phyloP scores from a whole-genome alignment of 1,284 basidiomycete genomes.

The Ceratobasidium sp. region DNA sequence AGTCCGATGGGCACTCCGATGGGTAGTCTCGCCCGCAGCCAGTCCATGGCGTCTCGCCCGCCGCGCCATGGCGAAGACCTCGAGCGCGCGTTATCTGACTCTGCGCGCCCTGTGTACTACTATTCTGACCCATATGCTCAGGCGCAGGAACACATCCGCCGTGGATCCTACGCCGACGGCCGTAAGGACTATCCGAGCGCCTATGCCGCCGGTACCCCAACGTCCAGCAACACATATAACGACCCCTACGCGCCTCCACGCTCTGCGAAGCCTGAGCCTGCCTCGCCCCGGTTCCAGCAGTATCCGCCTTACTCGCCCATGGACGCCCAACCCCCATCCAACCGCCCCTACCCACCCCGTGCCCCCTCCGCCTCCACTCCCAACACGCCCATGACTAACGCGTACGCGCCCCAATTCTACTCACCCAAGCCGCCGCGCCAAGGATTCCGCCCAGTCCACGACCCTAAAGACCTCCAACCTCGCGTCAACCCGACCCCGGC shows the following conservation, averaged over 20 bases:
- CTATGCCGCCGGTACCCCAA: slow-evolving; percentile 67
- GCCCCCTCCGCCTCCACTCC: slow-evolving; percentile 62
- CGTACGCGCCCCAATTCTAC: slow-evolving; percentile 62
- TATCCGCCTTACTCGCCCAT: slow-evolving; percentile 59
- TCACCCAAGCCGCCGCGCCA: slow-evolving; percentile 24
- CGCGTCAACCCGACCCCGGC: slow-evolving; percentile 66
- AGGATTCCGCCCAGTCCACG: slow-evolving; percentile 76
- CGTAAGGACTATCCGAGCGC: slow-evolving; percentile 52
- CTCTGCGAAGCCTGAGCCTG: slow-evolving; percentile 56
- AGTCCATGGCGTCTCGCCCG: slow-evolving; percentile 64
- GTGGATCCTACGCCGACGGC: slow-evolving; percentile 59
- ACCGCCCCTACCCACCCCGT: slow-evolving; percentile 59
- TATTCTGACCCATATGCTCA: slow-evolving; percentile 51
- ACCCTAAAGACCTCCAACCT: slow-evolving; percentile 74
- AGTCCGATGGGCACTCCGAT: slow-evolving; percentile 56
- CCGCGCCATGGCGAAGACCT: slow-evolving; percentile 70
- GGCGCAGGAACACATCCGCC: slow-evolving; percentile 54
- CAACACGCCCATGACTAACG: slow-evolving; percentile 66
- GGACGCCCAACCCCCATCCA: slow-evolving; percentile 61
- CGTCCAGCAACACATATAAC: slow-evolving; percentile 61
- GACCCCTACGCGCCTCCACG: slow-evolving; percentile 56
- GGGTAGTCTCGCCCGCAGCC: slow-evolving; percentile 62
- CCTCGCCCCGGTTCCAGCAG: slow-evolving; percentile 53
- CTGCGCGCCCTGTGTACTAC: slow-evolving; percentile 49
- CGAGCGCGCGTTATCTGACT: slow-evolving; percentile 70